These are phyloP conservation scores for Clausena lansium DNA, from an alignment of 345 rosid species.

Conservation along the genomic window DNA sequence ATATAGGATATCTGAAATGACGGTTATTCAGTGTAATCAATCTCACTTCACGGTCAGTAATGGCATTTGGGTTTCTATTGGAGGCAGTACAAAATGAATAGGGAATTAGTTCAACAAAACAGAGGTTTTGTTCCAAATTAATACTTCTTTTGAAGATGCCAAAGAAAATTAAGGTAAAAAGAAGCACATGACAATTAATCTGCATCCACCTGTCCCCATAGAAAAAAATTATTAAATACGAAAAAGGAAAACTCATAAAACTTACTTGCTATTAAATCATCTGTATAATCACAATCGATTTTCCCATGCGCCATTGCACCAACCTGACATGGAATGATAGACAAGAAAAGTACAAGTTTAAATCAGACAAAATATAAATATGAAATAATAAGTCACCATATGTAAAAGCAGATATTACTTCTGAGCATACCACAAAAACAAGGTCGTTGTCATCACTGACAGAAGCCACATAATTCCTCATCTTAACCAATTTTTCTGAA, in stretches of 20 bases:
- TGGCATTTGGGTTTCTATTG: background rate
- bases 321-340: conserved; percentile 39
- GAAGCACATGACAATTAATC: background rate
- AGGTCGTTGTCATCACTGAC: conserved; percentile 51
- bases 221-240: no score
- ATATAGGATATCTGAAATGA: background rate
- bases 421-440: conserved; percentile 80
- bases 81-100: background rate
- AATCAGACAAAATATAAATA: background rate
- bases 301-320: conserved; percentile 96
- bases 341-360: background rate
- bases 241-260: no score
- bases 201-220: no score
- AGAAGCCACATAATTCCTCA: conserved; percentile 57
- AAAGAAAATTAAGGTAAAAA: no score
- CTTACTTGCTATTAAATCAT: conserved; percentile 68
- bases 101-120: background rate
- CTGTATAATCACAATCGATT: conserved; percentile 52
- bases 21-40: background rate
- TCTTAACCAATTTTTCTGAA: conserved; percentile 62
- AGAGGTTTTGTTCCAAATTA: background rate
- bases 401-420: background rate
- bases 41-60: background rate
- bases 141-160: no score
- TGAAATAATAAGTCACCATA: background rate